These are phyloP conservation scores for Plenodomus lindquistii DNA, from an alignment of 2,329 filamentous ascomycete species.

Conservation along the genomic window DNA sequence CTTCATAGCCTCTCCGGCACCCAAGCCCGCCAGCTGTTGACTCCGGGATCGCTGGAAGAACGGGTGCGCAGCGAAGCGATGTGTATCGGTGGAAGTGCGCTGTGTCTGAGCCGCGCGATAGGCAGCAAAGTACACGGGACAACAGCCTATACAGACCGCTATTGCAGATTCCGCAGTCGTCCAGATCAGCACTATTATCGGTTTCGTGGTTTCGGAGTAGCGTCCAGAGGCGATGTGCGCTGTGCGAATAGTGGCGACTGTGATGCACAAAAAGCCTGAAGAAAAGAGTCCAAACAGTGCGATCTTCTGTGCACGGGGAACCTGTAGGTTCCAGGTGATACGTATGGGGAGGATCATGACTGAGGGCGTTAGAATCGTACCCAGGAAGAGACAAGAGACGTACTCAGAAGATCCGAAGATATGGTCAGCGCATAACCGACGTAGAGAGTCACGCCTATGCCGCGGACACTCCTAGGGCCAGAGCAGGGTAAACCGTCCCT, in stretches of 20 bases:
- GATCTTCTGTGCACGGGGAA: conserved; percentile 38
- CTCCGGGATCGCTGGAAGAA: no score
- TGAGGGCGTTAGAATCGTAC: conserved; percentile 8
- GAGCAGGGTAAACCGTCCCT: conserved; percentile 28
- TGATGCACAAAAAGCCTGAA: conserved; percentile 27
- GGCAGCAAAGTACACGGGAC: no score
- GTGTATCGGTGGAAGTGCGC: no score
- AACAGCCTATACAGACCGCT: no score
- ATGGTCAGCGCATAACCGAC: conserved; percentile 40
- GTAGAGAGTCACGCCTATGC: conserved; percentile 38
- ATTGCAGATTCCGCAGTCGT: no score
- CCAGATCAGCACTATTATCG: no score
- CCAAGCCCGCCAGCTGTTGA: no score
- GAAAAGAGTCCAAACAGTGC: conserved; percentile 35
- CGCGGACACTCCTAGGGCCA: conserved; percentile 27
- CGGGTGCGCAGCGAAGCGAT: no score
- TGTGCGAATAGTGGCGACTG: conserved; percentile 29
- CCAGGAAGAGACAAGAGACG: neutral
- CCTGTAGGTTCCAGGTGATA: conserved; percentile 44
- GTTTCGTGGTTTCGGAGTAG: no score
- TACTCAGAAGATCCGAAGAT: conserved; percentile 41
- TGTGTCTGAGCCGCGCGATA: no score
- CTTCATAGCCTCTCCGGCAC: no score
- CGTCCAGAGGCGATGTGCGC: conserved; percentile 38
- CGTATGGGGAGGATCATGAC: conserved; percentile 45